Evolutionary conservation across 192 early-diverging fungal species (phyloP), one percentile per base, ranked within the genome.

Genomic region (Backusella liffmaniae): DNA sequence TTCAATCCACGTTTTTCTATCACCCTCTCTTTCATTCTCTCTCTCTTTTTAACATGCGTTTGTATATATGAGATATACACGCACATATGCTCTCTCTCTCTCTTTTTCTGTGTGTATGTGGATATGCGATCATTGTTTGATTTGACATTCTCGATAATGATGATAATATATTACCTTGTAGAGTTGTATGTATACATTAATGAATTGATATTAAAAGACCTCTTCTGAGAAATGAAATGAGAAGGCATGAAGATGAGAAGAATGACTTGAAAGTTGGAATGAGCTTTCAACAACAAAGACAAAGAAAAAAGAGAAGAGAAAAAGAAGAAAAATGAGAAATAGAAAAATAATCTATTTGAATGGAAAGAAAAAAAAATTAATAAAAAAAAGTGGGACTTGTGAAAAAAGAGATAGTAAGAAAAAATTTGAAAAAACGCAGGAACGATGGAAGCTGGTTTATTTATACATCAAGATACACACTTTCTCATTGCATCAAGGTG

Each of bases 321-420:
- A 7, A 70, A 46, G 42, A 30, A 70, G 21, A 44, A 49, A 44
- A 71, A 49, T 18, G 23, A 32, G 41, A 71, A 46, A 30, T 49
- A 44, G 12, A 30, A 29, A 70, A 70, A 70, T 1, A 70, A 46
- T 32, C 41, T 42, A 21, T 70, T 30, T 70, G 26, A 26, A 46
- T 36, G 12, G 16, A 29, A 44, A 32, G 32, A 32, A 41, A 44
- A 70, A 53, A 62, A 62, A 62, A 62, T 62, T 71, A 23, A 29
- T 23, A 70, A 70, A 42, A 70, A 32, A 70, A 70, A 70, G 21
- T 71, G 70, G 70, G 70, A 71, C 70, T 71, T 71, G 70, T 70
- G 67, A 68, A 68, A 68, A 68, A 68, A 34, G 36, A 34, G 67
- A 34, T 36, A 39, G 34, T 41, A 26, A 62, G n/a, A 41, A 41